Percentiles rank a stretch among this genome's conserved stretches.
Conservation (phyloP, 176 grass and related monocot species). For the Hsuehochloa calcarea region DNA sequence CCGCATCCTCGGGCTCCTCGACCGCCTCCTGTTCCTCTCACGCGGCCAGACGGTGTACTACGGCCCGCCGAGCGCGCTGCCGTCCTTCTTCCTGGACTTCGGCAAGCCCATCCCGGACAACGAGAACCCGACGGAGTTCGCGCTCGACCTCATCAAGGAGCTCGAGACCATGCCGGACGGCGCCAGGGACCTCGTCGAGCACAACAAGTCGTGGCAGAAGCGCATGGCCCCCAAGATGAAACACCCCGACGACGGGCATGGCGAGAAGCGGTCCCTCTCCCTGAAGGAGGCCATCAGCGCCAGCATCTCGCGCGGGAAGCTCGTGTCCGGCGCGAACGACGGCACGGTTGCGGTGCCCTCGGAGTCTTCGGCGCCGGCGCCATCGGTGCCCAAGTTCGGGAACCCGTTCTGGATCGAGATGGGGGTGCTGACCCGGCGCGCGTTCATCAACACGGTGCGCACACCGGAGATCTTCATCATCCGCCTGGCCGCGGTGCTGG, state of each 20-base stretch:
- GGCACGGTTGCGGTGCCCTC: constrained; percentile 17
- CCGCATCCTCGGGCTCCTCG: constrained; percentile 81
- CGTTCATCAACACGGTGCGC: constrained; percentile 81
- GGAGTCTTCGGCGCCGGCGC: neutral
- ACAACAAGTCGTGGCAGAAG: constrained; percentile 72
- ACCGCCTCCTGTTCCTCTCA: constrained; percentile 91
- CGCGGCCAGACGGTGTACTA: constrained; percentile 92
- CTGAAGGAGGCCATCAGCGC: constrained; percentile 78
- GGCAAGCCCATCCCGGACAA: constrained; percentile 81
- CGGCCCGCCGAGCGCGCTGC: constrained; percentile 55
- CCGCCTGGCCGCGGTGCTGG: constrained; percentile 70
- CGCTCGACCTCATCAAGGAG: constrained; percentile 86
- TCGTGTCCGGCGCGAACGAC: constrained; percentile 78
- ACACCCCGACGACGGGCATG: neutral
- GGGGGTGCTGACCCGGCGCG: constrained; percentile 75
- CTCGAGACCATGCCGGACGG: constrained; percentile 65
- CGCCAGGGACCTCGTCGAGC: constrained; percentile 53
- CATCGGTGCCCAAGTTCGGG: constrained; percentile 65
- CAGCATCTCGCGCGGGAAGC: constrained; percentile 96
- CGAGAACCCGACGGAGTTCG: constrained; percentile 97
- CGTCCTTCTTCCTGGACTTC: constrained; percentile 81
- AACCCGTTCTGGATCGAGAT: constrained; percentile 97
- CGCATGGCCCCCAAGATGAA: constrained; percentile 30
- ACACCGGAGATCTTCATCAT: constrained; percentile 81
- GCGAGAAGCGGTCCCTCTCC: constrained; percentile 43